These are phyloP conservation scores for Platanthera zijinensis DNA, from an alignment of 106 monocot species.

Conservation along the genomic window DNA sequence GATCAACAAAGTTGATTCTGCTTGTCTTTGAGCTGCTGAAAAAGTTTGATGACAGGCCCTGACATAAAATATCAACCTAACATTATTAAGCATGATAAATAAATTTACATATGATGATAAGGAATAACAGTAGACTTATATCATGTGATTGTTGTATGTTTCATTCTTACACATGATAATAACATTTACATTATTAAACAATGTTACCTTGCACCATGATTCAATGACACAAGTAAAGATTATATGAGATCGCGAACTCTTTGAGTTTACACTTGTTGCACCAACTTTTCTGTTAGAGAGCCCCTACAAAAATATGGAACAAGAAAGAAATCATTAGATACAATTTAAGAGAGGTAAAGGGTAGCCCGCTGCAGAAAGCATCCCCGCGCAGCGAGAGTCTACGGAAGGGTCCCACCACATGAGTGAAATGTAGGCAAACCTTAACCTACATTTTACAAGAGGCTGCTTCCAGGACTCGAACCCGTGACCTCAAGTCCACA, in stretches of 20 bases:
- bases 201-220: constrained; percentile 90
- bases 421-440: no score
- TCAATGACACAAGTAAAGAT: constrained; percentile 79
- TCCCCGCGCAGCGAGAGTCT: no score
- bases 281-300: constrained; percentile 95
- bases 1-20: constrained; percentile 84
- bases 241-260: constrained; percentile 89
- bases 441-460: no score
- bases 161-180: background rate
- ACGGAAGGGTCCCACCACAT: no score
- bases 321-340: background rate
- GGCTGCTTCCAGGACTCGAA: no score
- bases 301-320: constrained; percentile 26
- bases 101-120: background rate
- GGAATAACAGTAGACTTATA: background rate
- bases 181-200: background rate
- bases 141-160: background rate
- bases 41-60: constrained; percentile 54
- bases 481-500: no score
- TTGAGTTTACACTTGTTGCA: constrained; percentile 77
- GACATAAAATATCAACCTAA: constrained; percentile 3
- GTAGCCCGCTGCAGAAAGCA: no score
- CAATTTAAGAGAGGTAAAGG: no score
- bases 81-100: background rate
- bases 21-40: constrained; percentile 77